Evolutionary conservation across 805 yeast species (phyloP), one percentile per base, ranked within the genome.

Genomic region (Pachysolen tannophilus): DNA sequence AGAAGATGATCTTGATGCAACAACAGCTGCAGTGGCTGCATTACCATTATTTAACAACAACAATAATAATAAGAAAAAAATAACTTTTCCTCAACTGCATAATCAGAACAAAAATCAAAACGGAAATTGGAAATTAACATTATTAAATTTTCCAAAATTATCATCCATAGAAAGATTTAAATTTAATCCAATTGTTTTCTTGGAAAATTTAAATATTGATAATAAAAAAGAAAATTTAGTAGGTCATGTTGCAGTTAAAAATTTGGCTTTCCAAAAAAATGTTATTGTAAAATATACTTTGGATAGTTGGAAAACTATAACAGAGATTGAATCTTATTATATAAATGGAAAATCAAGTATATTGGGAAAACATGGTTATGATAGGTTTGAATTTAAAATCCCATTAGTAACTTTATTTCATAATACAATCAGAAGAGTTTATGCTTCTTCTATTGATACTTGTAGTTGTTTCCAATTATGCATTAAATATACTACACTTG

Each of bases 161-260:
- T 64, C 69, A 19, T 70, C 72, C 45, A 67, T 69, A 40, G 58
- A 60, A 20, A 62, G 65, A 23, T 65, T 72, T 41, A 49, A 50
- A 10, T 55, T 53, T 10, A 53, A 59, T 7, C 56, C 61, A 2
- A 36, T 53, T 32, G 81, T 84, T 1, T 82, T 77, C 45, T 58
- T 85, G 37, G 95, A 86, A 44, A 61, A 75, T 33, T 54, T 80
- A 4, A 72, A 73, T 44, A 59, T 85, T 19, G 66, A 78, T 25
- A 56, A 67, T 7, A 84, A 80, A 43, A 71, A 72, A 44, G 67
- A 68, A 39, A 63, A 61, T 37, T 58, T 88, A 11, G 53, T 73
- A 33, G 97, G 96, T 2, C 78, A 77, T 35, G 64, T 88, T 30
- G 83, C 90, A 3, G 96, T 83, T 19, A 72, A 75, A 48, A 90